Evolutionary conservation across 208 protist genomes (phyloP), one percentile per base, ranked within the genome.

Genomic region (Trypanosoma vivax): DNA sequence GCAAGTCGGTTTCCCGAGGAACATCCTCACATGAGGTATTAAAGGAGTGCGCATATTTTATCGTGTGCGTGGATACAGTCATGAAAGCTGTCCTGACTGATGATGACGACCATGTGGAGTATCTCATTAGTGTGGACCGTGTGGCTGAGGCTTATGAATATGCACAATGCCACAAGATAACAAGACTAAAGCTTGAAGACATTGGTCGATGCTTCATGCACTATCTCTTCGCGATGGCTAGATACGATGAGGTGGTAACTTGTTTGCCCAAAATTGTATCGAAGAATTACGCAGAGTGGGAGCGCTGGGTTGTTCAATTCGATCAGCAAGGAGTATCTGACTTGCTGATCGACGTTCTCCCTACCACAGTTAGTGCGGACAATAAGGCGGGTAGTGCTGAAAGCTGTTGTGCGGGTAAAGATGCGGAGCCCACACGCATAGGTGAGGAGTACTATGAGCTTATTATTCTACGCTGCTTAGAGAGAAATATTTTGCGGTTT

Each of bases 31-130:
- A 2, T 2, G 23, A 37, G 29, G 11, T 5, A 25, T 29, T 58
- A 43, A 50, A 9, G 42, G 46, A 63, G 28, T 30, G 50, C 52
- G 41, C 21, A 7, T 89, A 80, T 64, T 84, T 70, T 47, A 74
- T 89, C 45, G 60, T 73, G 21, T 73, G 62, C 10, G 67, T 77
- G 27, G 75, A 83, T 61, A 57, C 46, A 2, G 41, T 87, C 18
- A 62, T 90, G 38, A 70, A 68, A 46, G 78, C 70, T 5, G 63
- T 42, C 6, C 78, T 73, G 25, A 55, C 53, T 0, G 75, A 87
- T 51, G 37, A 65, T 14, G 83, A 90, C 53, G 75, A 87, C 53
- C 83, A 83, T 70, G 61, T 90, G 1, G 62, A 67, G 5, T 83
- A 75, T 51, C 61, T 90, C 33, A 46, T 87, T 19, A 54, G 54